Conservation (phyloP, 257 asterid genomes). For the Scutellaria galericulata region DNA sequence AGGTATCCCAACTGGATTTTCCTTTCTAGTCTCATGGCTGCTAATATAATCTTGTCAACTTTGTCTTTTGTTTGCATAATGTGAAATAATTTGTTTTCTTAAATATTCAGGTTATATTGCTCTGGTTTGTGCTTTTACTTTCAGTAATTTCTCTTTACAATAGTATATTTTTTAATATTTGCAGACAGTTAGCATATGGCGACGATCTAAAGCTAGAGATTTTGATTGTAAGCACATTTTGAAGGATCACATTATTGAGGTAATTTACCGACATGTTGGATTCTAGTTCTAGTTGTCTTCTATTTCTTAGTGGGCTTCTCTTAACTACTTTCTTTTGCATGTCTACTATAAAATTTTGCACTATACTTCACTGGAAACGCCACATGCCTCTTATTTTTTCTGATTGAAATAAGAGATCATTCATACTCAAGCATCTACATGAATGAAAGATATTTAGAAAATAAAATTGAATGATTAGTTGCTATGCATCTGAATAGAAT, state of each 20-base stretch:
- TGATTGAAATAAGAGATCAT: slow-evolving; percentile 12
- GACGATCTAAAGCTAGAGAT: slow-evolving; percentile 69
- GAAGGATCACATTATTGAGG: slow-evolving; percentile 97
- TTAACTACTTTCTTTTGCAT: not conserved
- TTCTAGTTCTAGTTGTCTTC: not conserved
- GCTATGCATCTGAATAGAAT: no score
- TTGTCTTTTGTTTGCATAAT: no score
- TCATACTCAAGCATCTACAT: not conserved
- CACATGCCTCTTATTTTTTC: not conserved
- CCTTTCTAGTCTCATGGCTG: no score
- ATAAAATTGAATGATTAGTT: no score
- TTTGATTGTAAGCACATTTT: slow-evolving; percentile 71
- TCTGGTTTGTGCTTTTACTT: no score
- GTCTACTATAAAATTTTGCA: not conserved
- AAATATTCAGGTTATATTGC: no score
- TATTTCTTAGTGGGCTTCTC: slow-evolving; percentile 17
- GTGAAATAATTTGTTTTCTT: no score
- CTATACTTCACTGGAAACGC: not conserved
- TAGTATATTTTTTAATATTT: no score
- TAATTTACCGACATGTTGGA: slow-evolving; percentile 35
- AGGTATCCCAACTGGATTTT: no score
- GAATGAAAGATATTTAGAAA: no score
- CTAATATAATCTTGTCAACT: no score
- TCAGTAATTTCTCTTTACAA: no score
- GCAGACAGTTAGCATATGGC: not conserved